phyloP scores from a whole-genome alignment of 169 alveolate genomes.

The Plasmodium falciparum region DNA sequence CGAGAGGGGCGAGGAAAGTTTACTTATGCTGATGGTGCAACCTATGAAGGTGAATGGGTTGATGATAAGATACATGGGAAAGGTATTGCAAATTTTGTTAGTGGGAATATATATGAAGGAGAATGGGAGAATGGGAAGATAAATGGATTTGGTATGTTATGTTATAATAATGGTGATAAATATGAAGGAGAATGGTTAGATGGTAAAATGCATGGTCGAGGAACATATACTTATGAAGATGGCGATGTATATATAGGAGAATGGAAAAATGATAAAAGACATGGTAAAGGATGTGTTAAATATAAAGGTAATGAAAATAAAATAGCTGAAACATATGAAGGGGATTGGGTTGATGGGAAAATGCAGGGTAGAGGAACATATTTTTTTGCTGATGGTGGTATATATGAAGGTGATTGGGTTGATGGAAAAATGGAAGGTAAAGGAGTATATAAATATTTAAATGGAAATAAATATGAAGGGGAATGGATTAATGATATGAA shows the following conservation, averaged over 20 bases:
- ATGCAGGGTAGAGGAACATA: slow-evolving; percentile 96
- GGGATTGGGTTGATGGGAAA: slow-evolving; percentile 94
- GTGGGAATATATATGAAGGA: slow-evolving; percentile 91
- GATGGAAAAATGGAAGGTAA: slow-evolving; percentile 96
- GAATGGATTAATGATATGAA: slow-evolving; percentile 96
- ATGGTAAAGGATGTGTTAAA: slow-evolving; percentile 94
- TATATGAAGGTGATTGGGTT: slow-evolving; percentile 97
- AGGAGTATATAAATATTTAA: slow-evolving; percentile 93
- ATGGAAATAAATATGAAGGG: slow-evolving; percentile 95
- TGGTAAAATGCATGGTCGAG: slow-evolving; percentile 96
- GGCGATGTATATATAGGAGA: slow-evolving; percentile 96
- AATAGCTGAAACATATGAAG: slow-evolving; percentile 93
- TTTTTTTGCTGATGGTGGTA: slow-evolving; percentile 94
- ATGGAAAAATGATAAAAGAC: slow-evolving; percentile 95
- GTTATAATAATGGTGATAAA: slow-evolving; percentile 93
- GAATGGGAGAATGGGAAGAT: slow-evolving; percentile 95
- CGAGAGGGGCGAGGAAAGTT: slow-evolving; percentile 95
- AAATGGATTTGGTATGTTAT: slow-evolving; percentile 93
- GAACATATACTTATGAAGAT: slow-evolving; percentile 93
- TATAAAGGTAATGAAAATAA: slow-evolving; percentile 84
- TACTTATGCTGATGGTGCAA: slow-evolving; percentile 95
- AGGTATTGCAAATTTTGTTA: slow-evolving; percentile 93
- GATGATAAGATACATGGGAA: slow-evolving; percentile 95
- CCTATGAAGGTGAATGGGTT: slow-evolving; percentile 96
- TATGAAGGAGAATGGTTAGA: slow-evolving; percentile 97